Evolutionary conservation across 495 filamentous ascomycete species (phyloP), one percentile per base, ranked within the genome.

Genomic region (Astrothelium macrocarpum): DNA sequence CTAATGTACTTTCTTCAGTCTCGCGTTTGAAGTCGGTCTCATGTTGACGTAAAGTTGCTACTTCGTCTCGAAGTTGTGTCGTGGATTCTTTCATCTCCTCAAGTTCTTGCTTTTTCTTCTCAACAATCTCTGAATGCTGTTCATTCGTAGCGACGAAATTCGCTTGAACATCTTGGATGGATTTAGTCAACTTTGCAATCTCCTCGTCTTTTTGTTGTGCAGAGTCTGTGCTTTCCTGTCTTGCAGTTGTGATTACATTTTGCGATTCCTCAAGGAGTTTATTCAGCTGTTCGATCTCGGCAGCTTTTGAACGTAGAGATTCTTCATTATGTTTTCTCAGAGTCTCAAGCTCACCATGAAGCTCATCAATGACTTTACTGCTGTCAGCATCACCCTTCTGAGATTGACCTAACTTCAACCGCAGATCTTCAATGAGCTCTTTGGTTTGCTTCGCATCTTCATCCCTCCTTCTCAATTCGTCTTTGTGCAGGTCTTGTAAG

Each of bases 341-440:
- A 2, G 25, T 56, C 25, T 26, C 49, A 5, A 56, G 25, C 5
- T 56, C 49, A 20, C 25, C 29, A 9, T 25, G 49, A 56, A 56
- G 49, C 10, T 56, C 25, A 2, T 56, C 49, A 16, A 56, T 56
- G 25, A 56, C 7, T 25, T 29, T 56, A 10, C 20, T 20, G 16
- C 23, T 56, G 25, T 56, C 49, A 29, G 49, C 49, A 56, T 56
- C 49, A 16, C 49, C 49, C 16, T 56, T n/a, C 25, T 56, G 49
- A 9, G 49, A 56, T 29, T 56, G 49, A 11, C 9, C 25, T 16
- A 56, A 29, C 25, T 29, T 4, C 11, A 5, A 9, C 49, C 29
- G 23, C 5, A 56, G 49, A 29, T 56, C 25, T 26, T 29, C 49
- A 4, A 56, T 26, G 25, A 56, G 49, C 49, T 56, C 5, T 9